Base-by-base conservation (phyloP, 2,329 filamentous ascomycete genomes). In the Zymoseptoria brevis region DNA sequence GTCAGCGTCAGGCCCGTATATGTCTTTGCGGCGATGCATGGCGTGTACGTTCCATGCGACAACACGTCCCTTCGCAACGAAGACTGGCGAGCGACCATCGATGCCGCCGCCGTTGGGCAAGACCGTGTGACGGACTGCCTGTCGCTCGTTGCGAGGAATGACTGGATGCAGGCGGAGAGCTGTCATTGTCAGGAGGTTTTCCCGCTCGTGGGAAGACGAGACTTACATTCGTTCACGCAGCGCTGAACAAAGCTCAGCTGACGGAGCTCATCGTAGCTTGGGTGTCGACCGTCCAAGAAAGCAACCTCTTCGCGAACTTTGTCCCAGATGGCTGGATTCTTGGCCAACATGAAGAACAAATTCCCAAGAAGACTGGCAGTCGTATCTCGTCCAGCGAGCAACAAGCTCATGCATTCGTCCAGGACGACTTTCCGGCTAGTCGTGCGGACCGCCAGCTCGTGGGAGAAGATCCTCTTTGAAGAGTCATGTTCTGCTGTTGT, bases 151-250 rank as follows among this genome's bases (percentile, higher is more conserved):
- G 35, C 35, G 35, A 2, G 89, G 88, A 1, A 93, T 86, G 9
- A 82, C 79, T 1, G 89, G 88, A 72, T 91, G 90, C 16, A 91
- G 75, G 16, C 89, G 85, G 62, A 91, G 80, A 0, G 64, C 64
- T 67, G 29, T 13, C 21, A 8, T 9, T 8, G 26, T 56, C 9
- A 35, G 2, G 7, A 21, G 16, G 1, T n/a, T 45, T 0, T 45
- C 13, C 13, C 16, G 35, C 35, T n/a, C 35, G 7, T 57, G 19
- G 30, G 22, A 53, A 8, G 19, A 26, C n/a, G 50, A 13, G 1
- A 60, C 65, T 55, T 57, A 67, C 67, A 62, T 54, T 70, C 89
- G 74, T 88, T 86, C 67, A 92, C 79, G 56, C 87, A 78, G 68
- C 86, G 78, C 72, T 84, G 67, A 11, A 74, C 56, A 55, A 71